Evolutionary conservation across 2,329 filamentous ascomycete species (phyloP), one percentile per base, ranked within the genome.

Genomic region (Scolecobasidium constrictum): DNA sequence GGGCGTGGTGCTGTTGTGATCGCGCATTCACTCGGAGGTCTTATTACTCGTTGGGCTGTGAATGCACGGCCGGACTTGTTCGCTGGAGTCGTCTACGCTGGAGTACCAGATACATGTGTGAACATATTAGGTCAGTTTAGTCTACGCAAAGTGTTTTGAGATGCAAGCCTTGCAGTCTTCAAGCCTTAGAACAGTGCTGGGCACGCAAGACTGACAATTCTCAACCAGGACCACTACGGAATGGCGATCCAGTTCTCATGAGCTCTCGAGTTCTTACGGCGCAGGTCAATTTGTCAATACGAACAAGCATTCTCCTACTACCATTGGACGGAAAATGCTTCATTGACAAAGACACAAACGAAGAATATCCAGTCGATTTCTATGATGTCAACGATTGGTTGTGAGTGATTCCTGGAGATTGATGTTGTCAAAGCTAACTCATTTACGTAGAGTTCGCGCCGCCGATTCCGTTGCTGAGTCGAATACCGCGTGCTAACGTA

Each of bases 241-340:
- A 94, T 52, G 88, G 88, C n/a, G 88, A 96, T 56, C 84, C 88
- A 15, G 87, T 95, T 1, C 71, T 94, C 1, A 71, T 95, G 46
- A 94, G 88, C 53, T 87, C 87, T 47, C 85, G 86, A 50, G 82
- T 95, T 1, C 71, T 96, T 13, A 94, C 87, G 1, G 87, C 90
- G 0, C 85, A 92, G 56, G 88, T 94, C 52, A 94, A 94, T 62
- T 94, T 96, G 54, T 87, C 83, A 0, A 78, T 96, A 39, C 76
- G 90, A 5, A 94, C 87, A 0, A 88, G 80, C 34, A 95, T 85
- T 54, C 78, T 81, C 9, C 77, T 95, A 6, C 71, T 96, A 1
- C 90, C 90, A 0, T 81, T 94, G 45, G 81, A 92, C 51, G 87
- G 87, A 0, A 79, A 78, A 54, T 93, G 87, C 61, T 96, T 94